Conservation (phyloP, 2,329 filamentous ascomycete species). For the Ophiocordyceps unilateralis region DNA sequence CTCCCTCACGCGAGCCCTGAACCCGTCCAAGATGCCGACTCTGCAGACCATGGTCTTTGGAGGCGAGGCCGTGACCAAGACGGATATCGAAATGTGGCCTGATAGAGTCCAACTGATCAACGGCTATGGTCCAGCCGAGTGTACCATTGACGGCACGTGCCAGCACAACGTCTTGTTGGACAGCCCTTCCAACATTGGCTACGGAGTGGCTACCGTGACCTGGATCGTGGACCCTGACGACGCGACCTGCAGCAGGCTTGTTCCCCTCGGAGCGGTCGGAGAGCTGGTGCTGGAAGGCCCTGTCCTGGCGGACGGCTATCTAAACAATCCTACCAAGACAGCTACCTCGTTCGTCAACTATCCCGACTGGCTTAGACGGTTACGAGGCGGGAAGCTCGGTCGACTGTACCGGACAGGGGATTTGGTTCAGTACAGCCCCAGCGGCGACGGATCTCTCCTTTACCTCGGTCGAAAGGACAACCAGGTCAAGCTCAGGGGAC, state of each 20-base stretch:
- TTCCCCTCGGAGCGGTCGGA: slow-evolving; percentile 9
- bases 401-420: slow-evolving; percentile 7
- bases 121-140: slow-evolving; percentile 20
- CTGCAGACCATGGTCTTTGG: slow-evolving; percentile 7
- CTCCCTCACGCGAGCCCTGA: slow-evolving; percentile 1
- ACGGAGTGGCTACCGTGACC: slow-evolving; percentile 1
- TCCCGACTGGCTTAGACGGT: slow-evolving; percentile 5
- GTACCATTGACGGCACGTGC: slow-evolving; percentile 8
- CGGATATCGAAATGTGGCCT: slow-evolving; percentile 7
- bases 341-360: slow-evolving; percentile 10
- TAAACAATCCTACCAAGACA: slow-evolving; percentile 19
- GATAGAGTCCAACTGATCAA: slow-evolving; percentile 16
- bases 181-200: slow-evolving; percentile 1
- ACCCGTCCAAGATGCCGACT: slow-evolving; percentile 1
- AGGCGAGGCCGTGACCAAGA: slow-evolving; percentile 13
- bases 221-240: slow-evolving; percentile 11
- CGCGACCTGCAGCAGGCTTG: slow-evolving; percentile 1
- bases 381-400: slow-evolving; percentile 3
- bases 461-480: slow-evolving; percentile 7
- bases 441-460: slow-evolving; percentile 3
- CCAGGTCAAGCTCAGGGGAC: slow-evolving; percentile 8
- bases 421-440: slow-evolving; percentile 5
- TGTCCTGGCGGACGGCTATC: slow-evolving; percentile 30
- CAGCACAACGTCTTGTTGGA: background rate
- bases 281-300: slow-evolving; percentile 24